Evolutionary conservation across 2,329 filamentous ascomycete genomes (phyloP).

Genomic region (Chrysoporthe austroafricana): DNA sequence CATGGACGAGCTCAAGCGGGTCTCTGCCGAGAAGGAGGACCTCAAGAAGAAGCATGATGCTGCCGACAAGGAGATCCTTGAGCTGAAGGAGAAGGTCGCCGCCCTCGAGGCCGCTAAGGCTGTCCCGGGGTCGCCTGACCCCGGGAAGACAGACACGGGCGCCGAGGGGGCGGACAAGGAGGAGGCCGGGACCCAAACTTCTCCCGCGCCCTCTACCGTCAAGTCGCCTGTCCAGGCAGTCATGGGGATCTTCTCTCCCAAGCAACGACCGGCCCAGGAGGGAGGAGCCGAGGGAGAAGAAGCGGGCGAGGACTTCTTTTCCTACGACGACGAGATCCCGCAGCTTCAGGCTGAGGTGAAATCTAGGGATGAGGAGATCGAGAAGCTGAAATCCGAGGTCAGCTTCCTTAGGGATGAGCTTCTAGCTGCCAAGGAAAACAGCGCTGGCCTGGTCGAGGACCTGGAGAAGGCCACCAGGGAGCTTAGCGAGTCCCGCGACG

Average conservation of each 20-base stretch:
- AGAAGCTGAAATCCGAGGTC: constrained; percentile 71
- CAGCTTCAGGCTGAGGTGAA: constrained; percentile 76
- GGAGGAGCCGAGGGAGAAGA: constrained; percentile 41
- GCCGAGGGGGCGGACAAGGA: constrained; percentile 32
- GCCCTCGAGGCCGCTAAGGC: constrained; percentile 44
- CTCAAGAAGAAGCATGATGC: constrained; percentile 78
- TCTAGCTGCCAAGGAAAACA: constrained; percentile 71
- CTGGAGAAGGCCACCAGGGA: constrained; percentile 71
- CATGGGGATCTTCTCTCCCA: constrained; percentile 54
- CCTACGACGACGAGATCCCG: constrained; percentile 85
- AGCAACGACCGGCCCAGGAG: constrained; percentile 44
- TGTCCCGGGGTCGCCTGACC: constrained; percentile 32
- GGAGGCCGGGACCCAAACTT: constrained; percentile 30
- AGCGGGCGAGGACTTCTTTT: constrained; percentile 78
- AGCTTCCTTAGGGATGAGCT: constrained; percentile 71
- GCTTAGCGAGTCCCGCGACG: constrained; percentile 53
- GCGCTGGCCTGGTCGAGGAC: constrained; percentile 65
- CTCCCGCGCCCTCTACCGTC: constrained; percentile 36
- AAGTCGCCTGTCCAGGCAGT: constrained; percentile 55
- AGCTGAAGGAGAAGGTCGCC: constrained; percentile 58
- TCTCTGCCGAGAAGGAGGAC: constrained; percentile 80
- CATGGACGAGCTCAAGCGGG: constrained; percentile 87
- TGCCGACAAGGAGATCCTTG: constrained; percentile 40
- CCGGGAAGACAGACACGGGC: constrained; percentile 38
- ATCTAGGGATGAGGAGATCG: constrained; percentile 71